phyloP scores from a whole-genome alignment of 2,329 filamentous ascomycete species.

The Microcera coccophila region DNA sequence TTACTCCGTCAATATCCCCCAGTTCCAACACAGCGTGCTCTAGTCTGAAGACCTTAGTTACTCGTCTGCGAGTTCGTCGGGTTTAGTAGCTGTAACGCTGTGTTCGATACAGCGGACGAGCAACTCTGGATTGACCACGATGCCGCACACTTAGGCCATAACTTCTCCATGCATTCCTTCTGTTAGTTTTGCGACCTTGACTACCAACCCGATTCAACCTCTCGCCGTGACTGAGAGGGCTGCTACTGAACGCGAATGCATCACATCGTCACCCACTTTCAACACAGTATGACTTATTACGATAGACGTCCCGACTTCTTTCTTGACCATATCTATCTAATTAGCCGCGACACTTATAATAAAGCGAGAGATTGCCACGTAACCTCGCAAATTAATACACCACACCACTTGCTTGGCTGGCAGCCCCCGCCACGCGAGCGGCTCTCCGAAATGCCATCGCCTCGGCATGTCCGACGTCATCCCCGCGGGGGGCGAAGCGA shows the following conservation, averaged over 20 bases:
- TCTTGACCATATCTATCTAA: constrained; percentile 36
- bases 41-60: too few relatives aligned
- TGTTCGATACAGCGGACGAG: constrained; percentile 37
- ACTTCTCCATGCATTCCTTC: constrained; percentile 33
- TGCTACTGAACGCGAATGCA: constrained; percentile 42
- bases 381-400: constrained; percentile 10
- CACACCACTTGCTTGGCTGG: constrained; percentile 17
- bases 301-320: constrained; percentile 40
- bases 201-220: constrained; percentile 26
- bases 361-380: constrained; percentile 18
- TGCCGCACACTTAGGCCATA: constrained; percentile 33
- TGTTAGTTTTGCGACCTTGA: constrained; percentile 51
- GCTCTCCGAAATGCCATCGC: too few relatives aligned
- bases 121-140: constrained; percentile 47
- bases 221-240: constrained; percentile 6
- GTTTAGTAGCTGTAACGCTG: constrained; percentile 33
- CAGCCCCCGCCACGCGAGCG: constrained; percentile 6
- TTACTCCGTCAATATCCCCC: constrained; percentile 11
- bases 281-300: constrained; percentile 16
- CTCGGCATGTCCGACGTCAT: too few relatives aligned
- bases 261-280: constrained; percentile 48
- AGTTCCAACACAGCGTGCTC: constrained; percentile 4
- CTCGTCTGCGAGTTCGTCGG: constrained; percentile 42
- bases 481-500: too few relatives aligned
- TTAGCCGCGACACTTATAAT: constrained; percentile 26